These are phyloP conservation scores for Cylindrotheca fusiformis DNA, from an alignment of 108 stramenopile genomes.

Conservation along the genomic window DNA sequence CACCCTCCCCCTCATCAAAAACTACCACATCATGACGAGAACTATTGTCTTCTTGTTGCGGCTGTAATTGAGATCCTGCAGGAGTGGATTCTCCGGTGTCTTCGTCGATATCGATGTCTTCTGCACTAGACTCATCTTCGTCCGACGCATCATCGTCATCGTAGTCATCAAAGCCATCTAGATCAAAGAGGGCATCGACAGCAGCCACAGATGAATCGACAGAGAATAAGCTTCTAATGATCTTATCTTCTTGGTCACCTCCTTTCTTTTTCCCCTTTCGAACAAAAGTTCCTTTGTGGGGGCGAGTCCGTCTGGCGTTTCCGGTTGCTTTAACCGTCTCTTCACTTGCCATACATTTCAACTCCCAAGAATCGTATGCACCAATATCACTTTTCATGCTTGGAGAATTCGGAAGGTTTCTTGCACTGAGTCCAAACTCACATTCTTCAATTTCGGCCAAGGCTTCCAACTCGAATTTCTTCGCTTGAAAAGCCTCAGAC, in stretches of 20 bases:
- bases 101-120: slow-evolving; percentile 1
- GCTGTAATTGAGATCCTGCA: no score
- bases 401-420: slow-evolving; percentile 21
- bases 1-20: no score
- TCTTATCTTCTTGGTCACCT: not conserved
- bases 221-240: not conserved
- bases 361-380: slow-evolving; percentile 20
- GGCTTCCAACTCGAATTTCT: not conserved
- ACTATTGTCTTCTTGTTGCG: no score
- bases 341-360: slow-evolving; percentile 29
- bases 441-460: not conserved
- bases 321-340: slow-evolving; percentile 32
- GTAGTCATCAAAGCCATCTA: not conserved
- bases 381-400: slow-evolving; percentile 20
- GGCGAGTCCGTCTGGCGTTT: slow-evolving; percentile 10
- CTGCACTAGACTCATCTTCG: not conserved
- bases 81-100: no score
- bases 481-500: not conserved
- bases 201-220: slow-evolving; percentile 6
- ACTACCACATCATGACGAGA: no score
- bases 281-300: not conserved
- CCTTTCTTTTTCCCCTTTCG: not conserved
- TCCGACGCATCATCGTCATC: not conserved
- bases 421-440: not conserved
- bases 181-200: not conserved